phyloP scores from a whole-genome alignment of 306 rosid genomes.

The Carpinus viminea region DNA sequence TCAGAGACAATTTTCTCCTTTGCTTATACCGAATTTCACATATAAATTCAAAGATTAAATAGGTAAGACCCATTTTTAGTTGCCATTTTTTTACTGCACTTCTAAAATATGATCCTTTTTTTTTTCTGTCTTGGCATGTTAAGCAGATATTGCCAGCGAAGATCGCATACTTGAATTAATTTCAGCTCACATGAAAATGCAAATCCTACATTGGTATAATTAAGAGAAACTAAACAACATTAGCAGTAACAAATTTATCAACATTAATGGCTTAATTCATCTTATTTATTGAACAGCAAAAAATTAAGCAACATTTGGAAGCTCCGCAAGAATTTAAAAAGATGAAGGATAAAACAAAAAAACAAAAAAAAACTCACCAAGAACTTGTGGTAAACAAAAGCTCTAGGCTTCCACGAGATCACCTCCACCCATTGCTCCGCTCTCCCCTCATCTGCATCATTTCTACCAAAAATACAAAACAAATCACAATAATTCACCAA shows the following conservation, averaged over 20 bases:
- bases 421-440: slow-evolving; percentile 87
- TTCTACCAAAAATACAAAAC: slow-evolving; percentile 22
- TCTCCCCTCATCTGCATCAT: slow-evolving; percentile 43
- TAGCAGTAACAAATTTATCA: neutral
- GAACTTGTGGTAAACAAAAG: slow-evolving; percentile 87
- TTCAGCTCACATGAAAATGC: neutral
- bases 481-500: slow-evolving; percentile 14
- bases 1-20: neutral
- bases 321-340: neutral
- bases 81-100: neutral
- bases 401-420: slow-evolving; percentile 98
- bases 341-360: neutral
- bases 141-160: neutral
- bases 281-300: neutral
- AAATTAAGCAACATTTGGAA: neutral
- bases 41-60: neutral
- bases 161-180: neutral
- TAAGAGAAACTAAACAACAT: neutral
- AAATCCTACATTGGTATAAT: neutral
- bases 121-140: neutral
- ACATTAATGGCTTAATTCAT: neutral
- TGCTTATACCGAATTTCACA: neutral
- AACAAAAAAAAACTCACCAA: slow-evolving; percentile 57
- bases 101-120: neutral
- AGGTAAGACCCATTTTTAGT: neutral